phyloP scores from a whole-genome alignment of 192 early-diverging fungal species.

The Phycomyces nitens region DNA sequence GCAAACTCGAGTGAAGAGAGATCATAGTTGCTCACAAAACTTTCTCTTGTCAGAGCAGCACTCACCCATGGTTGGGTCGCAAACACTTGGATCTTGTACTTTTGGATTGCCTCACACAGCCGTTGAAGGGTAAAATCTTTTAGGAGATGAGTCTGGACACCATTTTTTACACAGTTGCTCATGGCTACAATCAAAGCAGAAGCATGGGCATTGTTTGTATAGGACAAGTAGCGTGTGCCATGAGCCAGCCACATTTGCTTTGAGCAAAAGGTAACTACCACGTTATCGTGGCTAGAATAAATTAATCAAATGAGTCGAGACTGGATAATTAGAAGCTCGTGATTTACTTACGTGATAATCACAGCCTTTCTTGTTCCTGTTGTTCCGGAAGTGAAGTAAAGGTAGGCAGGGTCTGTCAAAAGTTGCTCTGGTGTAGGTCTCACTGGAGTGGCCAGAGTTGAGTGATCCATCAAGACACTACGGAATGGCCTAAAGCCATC shows the following conservation, averaged over 20 bases:
- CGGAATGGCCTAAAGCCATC: background rate
- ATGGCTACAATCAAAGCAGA: background rate
- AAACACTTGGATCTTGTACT: constrained; percentile 54
- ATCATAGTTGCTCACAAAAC: constrained; percentile 32
- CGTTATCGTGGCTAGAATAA: background rate
- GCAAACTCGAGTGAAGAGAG: constrained; percentile 22
- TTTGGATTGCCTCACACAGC: constrained; percentile 49
- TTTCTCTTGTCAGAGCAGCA: constrained; percentile 49
- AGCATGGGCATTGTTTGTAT: background rate
- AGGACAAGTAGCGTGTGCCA: background rate
- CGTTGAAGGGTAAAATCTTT: constrained; percentile 54
- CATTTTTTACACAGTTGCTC: background rate
- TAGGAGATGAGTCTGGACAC: constrained; percentile 20
- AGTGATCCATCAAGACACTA: background rate
- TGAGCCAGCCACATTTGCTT: background rate
- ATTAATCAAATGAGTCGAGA: background rate
- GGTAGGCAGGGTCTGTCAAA: background rate
- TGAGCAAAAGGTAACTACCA: background rate
- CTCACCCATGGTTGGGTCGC: constrained; percentile 63
- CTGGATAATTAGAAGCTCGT: background rate
- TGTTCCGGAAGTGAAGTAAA: constrained; percentile 5
- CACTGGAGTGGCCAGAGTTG: background rate
- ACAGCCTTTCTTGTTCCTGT: constrained; percentile 6
- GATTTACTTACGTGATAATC: background rate
- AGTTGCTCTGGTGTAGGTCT: background rate